Conservation (phyloP, 257 asterid species). For the Eucommia ulmoides region DNA sequence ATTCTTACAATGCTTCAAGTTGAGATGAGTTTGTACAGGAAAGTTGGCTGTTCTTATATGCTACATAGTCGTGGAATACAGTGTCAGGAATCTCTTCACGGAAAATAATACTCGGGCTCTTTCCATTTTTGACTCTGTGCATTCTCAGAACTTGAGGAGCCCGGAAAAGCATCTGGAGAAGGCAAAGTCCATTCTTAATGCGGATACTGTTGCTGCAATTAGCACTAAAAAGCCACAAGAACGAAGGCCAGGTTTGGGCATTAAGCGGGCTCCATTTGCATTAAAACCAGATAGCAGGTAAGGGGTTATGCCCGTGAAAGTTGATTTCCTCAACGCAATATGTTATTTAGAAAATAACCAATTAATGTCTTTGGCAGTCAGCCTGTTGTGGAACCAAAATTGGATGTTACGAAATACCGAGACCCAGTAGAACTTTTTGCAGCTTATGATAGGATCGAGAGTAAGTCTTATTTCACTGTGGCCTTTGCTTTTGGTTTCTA, state of each 20-base stretch:
- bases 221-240: constrained; percentile 45
- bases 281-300: constrained; percentile 50
- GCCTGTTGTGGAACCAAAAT: constrained; percentile 33
- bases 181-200: constrained; percentile 48
- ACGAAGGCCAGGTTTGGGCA: constrained; percentile 63
- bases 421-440: constrained; percentile 68
- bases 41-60: no score
- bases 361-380: constrained; percentile 36
- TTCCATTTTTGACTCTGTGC: no score
- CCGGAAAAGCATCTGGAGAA: constrained; percentile 57
- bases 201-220: constrained; percentile 25
- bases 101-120: no score
- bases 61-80: no score
- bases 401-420: constrained; percentile 31
- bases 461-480: constrained; percentile 25
- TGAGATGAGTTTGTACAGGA: no score
- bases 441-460: constrained; percentile 52
- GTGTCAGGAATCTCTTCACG: no score
- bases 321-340: neutral
- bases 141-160: no score
- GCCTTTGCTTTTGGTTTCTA: neutral
- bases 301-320: constrained; percentile 2
- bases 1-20: no score
- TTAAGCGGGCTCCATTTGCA: constrained; percentile 50
- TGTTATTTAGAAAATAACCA: constrained; percentile 4